Conservation (phyloP, 441 rosid genomes). For the Gossypium trilobum region DNA sequence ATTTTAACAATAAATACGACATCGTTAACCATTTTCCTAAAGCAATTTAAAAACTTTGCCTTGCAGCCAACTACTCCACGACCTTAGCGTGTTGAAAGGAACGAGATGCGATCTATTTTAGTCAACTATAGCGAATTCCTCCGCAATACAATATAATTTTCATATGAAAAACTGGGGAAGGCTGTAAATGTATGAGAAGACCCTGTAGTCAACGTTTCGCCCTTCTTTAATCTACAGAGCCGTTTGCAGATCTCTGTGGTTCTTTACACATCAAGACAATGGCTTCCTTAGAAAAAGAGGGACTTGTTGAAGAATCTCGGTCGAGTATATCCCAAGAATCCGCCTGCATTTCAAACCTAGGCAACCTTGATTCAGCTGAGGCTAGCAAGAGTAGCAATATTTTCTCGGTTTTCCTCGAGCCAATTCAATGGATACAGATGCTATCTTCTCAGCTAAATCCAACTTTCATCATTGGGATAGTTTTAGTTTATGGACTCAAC, state of each 20-base stretch:
- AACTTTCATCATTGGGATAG: constrained; percentile 38
- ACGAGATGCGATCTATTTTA: neutral
- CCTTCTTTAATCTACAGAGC: neutral
- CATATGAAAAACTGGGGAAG: neutral
- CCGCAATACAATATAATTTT: neutral
- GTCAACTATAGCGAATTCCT: neutral
- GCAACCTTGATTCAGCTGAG: neutral
- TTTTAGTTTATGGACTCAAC: constrained; percentile 64
- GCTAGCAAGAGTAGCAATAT: constrained; percentile 6
- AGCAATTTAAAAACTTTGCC: too few species aligned
- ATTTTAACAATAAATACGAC: too few species aligned
- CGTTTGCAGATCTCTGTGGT: constrained; percentile 7
- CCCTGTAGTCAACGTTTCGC: neutral
- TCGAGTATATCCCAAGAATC: neutral
- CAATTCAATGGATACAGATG: constrained; percentile 66
- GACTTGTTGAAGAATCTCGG: constrained; percentile 3
- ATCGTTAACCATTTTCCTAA: too few species aligned
- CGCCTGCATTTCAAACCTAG: constrained; percentile 4
- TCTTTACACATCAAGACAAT: neutral
- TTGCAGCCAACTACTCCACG: too few species aligned
- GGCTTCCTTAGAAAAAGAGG: constrained; percentile 1
- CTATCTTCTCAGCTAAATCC: constrained; percentile 30
- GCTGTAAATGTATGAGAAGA: neutral
- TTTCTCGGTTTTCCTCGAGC: constrained; percentile 39
- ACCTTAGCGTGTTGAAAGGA: too few species aligned